Base-by-base conservation (phyloP, 441 rosid species). In the Breynia disticha region DNA sequence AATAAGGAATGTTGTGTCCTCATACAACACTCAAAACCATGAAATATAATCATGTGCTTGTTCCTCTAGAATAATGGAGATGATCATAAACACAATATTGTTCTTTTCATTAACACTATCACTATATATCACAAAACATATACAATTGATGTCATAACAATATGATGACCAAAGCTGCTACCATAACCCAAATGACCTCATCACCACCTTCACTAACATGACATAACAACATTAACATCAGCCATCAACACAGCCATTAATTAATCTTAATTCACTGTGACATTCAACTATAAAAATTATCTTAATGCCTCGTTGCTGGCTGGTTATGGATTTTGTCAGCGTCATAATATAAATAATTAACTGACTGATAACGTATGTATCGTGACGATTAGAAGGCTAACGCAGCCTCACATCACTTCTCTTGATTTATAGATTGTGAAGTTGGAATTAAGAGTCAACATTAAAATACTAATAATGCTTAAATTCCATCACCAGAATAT, bases 301-400 rank as follows among this genome's bases (percentile, higher is more conserved):
- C 35, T 17, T 16, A 16, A 18, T 37, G 14, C 11, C 4, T 15
- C 4, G 7, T 48, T 15, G 5, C 19, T 15, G 56, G 10, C 44
- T 41, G 44, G n/a, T 41, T 41, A 17, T 18, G 37, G 4, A 50
- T 43, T 45, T 49, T 41, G 44, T 41, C 44, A 41, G 44, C 44
- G 13, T 41, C 13, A 41, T 2, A 41, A 9, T 14, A 43, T 6
- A 19, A 16, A 16, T 46, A 32, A 21, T 2, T 4, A 57, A 50
- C 56, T n/a, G 32, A 20, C 17, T 7, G 0, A 22, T 15, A 5
- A 49, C 19, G 56, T 16, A 37, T 19, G 45, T 52, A 45, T 32
- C 54, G 55, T 48, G 60, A 56, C 67, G 47, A 44, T 16, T 22
- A 14, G 5, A 28, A 43, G 20, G 46, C 52, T 8, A 16, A 46